Conservation (phyloP, 192 early-diverging fungal species). For the Backusella mclennaniae region DNA sequence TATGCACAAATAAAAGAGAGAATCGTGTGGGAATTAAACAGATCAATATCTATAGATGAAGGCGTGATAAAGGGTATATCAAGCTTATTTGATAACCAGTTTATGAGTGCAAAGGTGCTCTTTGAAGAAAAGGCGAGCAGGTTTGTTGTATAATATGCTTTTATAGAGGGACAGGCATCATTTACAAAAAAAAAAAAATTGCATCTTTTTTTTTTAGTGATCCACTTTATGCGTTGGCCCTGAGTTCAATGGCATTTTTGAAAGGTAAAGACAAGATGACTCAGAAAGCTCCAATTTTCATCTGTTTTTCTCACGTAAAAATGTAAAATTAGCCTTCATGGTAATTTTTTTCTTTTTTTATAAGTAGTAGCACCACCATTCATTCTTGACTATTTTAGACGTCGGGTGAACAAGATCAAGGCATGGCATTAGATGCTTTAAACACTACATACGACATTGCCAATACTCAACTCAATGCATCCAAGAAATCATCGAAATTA, state of each 20-base stretch:
- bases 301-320: conserved; percentile 8
- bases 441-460: conserved; percentile 46
- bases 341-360: not conserved
- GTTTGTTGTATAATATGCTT: not conserved
- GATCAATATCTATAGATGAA: conserved; percentile 10
- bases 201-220: conserved; percentile 22
- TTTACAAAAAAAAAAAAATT: too few species aligned
- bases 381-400: conserved; percentile 31
- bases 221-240: conserved; percentile 51
- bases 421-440: conserved; percentile 44
- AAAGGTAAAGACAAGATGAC: conserved; percentile 39
- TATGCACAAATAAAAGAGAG: not conserved
- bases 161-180: not conserved
- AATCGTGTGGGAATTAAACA: too few species aligned
- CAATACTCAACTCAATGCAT: conserved; percentile 44
- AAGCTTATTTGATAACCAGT: conserved; percentile 33
- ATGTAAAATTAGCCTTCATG: conserved; percentile 13
- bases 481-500: conserved; percentile 34
- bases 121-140: conserved; percentile 25
- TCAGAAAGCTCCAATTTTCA: not conserved
- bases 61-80: conserved; percentile 25
- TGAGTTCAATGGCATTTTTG: conserved; percentile 51
- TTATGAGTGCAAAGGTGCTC: conserved; percentile 23
- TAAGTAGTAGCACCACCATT: not conserved
- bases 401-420: conserved; percentile 48